Conservation (phyloP, 352 stramenopile species). For the Globisporangium parvum region DNA sequence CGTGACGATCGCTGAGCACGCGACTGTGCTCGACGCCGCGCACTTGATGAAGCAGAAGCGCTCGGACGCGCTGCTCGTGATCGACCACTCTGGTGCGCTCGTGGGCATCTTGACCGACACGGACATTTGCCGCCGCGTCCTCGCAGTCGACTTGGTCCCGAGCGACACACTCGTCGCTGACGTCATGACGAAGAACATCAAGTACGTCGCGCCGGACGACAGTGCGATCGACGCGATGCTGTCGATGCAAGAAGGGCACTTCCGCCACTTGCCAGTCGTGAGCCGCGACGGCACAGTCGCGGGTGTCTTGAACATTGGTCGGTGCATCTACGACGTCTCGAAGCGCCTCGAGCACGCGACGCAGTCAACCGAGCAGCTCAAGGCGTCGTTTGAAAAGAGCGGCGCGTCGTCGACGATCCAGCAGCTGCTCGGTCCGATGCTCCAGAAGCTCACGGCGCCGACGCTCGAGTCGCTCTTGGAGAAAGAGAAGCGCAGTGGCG, state of each 20-base stretch:
- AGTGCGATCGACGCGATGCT: conserved; percentile 95
- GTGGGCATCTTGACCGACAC: conserved; percentile 96
- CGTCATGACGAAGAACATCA: conserved; percentile 96
- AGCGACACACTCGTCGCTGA: conserved; percentile 61
- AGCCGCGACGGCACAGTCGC: conserved; percentile 78
- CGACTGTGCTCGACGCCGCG: conserved; percentile 86
- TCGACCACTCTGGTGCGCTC: conserved; percentile 78
- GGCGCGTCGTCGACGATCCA: conserved; percentile 68
- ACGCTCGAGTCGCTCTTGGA: conserved; percentile 86
- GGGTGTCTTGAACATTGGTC: conserved; percentile 97
- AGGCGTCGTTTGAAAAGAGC: conserved; percentile 74
- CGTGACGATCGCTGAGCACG: conserved; percentile 64
- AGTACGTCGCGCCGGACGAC: conserved; percentile 92
- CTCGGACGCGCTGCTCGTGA: conserved; percentile 90
- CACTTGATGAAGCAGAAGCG: conserved; percentile 91
- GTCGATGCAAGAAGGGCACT: conserved; percentile 97
- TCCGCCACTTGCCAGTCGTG: conserved; percentile 96
- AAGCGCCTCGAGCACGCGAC: conserved; percentile 92
- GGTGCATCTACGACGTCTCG: conserved; percentile 98
- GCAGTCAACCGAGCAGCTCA: conserved; percentile 78
- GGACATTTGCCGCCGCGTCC: conserved; percentile 92
- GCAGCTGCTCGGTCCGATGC: conserved; percentile 72
- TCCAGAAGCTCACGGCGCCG: conserved; percentile 75
- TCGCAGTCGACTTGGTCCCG: conserved; percentile 83
- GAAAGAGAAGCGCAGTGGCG: conserved; percentile 41